Conservation (phyloP, 1,284 basidiomycete species). For the Pseudomicrostroma phylloplanum region DNA sequence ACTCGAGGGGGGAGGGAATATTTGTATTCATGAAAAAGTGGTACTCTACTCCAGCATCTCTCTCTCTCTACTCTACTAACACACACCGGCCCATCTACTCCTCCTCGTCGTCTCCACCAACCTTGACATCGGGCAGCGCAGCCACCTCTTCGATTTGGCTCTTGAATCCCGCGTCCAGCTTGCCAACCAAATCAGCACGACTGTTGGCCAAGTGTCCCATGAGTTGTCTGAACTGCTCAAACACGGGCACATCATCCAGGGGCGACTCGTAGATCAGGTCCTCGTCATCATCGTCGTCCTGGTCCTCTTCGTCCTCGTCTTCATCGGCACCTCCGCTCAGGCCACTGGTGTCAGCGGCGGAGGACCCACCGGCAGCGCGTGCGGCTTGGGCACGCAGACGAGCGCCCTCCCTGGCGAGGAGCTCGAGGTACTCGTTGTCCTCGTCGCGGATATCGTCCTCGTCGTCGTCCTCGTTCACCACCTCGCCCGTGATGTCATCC, state of each 20-base stretch:
- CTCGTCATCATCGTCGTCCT: slow-evolving; percentile 35
- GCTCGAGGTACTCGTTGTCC: slow-evolving; percentile 49
- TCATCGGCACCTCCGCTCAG: slow-evolving; percentile 4
- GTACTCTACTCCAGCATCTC: too few species aligned
- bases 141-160: too few species aligned
- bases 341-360: neutral
- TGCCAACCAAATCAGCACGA: slow-evolving; percentile 16
- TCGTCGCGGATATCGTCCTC: slow-evolving; percentile 46
- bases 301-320: slow-evolving; percentile 23
- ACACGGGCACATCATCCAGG: slow-evolving; percentile 36
- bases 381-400: slow-evolving; percentile 30
- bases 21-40: too few species aligned
- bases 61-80: too few species aligned
- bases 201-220: slow-evolving; percentile 26
- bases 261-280: slow-evolving; percentile 41
- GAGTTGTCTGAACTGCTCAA: slow-evolving; percentile 35
- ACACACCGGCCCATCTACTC: too few species aligned
- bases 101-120: too few species aligned
- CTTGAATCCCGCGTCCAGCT: neutral
- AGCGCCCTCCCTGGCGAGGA: slow-evolving; percentile 41
- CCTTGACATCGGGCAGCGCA: too few species aligned
- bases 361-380: slow-evolving; percentile 8
- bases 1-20: too few species aligned
- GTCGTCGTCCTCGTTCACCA: slow-evolving; percentile 33
- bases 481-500: slow-evolving; percentile 20